phyloP scores from a whole-genome alignment of 2,329 filamentous ascomycete species.

The Pseudocercospora crystallina region DNA sequence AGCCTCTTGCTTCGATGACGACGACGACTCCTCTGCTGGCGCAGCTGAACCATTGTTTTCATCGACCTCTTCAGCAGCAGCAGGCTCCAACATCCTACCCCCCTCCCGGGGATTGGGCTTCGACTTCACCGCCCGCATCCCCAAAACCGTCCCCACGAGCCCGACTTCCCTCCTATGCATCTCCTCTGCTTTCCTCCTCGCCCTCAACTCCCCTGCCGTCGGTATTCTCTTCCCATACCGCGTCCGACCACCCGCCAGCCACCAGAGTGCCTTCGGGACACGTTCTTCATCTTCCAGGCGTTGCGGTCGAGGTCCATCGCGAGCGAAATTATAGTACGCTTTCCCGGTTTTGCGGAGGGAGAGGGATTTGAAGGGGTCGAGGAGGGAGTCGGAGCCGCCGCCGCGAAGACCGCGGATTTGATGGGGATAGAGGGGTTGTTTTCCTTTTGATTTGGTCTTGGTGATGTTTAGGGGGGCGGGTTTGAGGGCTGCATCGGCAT shows the following conservation, averaged over 20 bases:
- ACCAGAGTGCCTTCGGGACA: conserved; percentile 9
- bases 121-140: background rate
- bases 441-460: conserved; percentile 2
- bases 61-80: too few species aligned
- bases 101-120: too few species aligned
- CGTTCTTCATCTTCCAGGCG: conserved; percentile 9
- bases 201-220: conserved; percentile 9
- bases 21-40: too few species aligned
- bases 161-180: conserved; percentile 9
- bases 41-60: too few species aligned
- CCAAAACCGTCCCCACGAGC: conserved; percentile 7
- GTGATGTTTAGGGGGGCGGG: background rate
- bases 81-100: too few species aligned
- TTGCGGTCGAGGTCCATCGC: background rate
- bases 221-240: conserved; percentile 7
- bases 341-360: conserved; percentile 4
- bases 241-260: conserved; percentile 12
- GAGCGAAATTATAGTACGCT: background rate
- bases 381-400: background rate
- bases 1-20: too few species aligned
- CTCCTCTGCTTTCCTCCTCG: conserved; percentile 3
- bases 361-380: background rate
- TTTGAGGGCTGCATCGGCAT: too few species aligned
- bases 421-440: background rate
- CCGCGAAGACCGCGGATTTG: conserved; percentile 7